Percentiles rank a stretch among this genome's conserved stretches.
Evolutionary conservation across 148 eudicot species (phyloP).

Genomic region (Chenopodium berlandieri): DNA sequence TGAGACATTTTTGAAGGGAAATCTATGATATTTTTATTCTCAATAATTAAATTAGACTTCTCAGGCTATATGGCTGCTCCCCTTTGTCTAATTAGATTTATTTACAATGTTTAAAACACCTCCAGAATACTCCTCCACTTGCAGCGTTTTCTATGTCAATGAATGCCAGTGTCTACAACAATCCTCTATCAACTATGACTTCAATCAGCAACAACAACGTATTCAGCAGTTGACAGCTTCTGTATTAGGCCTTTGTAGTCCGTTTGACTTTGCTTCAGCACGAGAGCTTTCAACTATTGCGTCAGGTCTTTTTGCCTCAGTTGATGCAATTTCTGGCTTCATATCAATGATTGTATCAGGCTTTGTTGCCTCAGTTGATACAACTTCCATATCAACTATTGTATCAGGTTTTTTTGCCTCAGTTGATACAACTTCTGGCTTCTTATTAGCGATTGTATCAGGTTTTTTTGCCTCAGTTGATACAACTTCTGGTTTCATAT

Average conservation of each 20-base stretch:
- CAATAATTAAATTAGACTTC: conserved; percentile 27
- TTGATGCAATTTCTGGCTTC: background rate
- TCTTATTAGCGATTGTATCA: conserved; percentile 10
- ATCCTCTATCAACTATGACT: conserved; percentile 24
- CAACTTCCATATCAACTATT: background rate
- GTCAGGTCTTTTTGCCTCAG: conserved; percentile 27
- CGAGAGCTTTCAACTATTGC: conserved; percentile 16
- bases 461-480: conserved; percentile 24
- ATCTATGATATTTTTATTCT: conserved; percentile 27
- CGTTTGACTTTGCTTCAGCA: conserved; percentile 19
- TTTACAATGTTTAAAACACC: conserved; percentile 26
- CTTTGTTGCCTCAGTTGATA: conserved; percentile 20
- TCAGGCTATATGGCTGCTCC: conserved; percentile 25
- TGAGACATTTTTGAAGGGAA: background rate
- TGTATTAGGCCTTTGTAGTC: conserved; percentile 13
- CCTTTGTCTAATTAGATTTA: conserved; percentile 33
- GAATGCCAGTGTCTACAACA: conserved; percentile 28
- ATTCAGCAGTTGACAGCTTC: conserved; percentile 33
- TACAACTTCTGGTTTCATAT: conserved; percentile 5
- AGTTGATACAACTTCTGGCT: conserved; percentile 5
- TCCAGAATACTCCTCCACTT: conserved; percentile 17
- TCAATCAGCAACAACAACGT: conserved; percentile 18
- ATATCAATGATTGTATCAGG: conserved; percentile 14
- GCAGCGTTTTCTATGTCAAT: conserved; percentile 24
- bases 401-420: conserved; percentile 10